Evolutionary conservation across 345 rosid genomes (phyloP), one percentile per base, ranked within the genome.

Genomic region (Turnera subulata): DNA sequence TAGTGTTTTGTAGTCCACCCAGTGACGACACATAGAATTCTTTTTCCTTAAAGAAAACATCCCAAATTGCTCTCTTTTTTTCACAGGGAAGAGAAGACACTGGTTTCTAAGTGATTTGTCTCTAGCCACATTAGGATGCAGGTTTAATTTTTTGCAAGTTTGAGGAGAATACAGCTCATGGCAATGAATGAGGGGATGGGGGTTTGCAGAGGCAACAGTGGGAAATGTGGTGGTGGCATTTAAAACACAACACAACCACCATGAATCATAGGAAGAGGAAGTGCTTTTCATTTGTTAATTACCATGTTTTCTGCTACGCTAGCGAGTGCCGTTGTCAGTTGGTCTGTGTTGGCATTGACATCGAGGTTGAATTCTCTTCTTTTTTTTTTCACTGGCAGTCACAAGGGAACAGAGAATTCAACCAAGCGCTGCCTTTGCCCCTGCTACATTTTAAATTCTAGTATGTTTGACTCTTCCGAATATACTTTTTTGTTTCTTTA

Each of bases 131-230:
- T 13, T 21, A 32, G 33, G 55, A 53, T 39, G 54, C 63, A 47
- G 54, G 37, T 59, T 58, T 1, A 47, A 59, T 35, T 47, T n/a
- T n/a, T n/a, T 22, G 63, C 46, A 47, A 21, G 22, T 53, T 2
- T 17, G 53, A 6, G 47, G 53, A 35, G 11, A 20, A 21, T 16
- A 11, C n/a, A 59, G 23, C 22, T 33, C 55, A 23, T 21, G 35
- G 22, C 17, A 17, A 14, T 2, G 33, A 46, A 59, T 35, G 43
- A 44, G 50, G 6, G 4, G 35, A 4, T 29, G 4, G 8, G 4
- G 8, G 35, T 29, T 29, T 29, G 8, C 4, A 29, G 35, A 7
- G 47, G 33, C 4, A 44, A 35, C 11, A 35, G 18, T 18, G 18
- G 19, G 25, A 44, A 44, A 6, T 17, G 18, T 44, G 21, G 47